Percentiles rank a stretch among this genome's conserved stretches.
Conservation (phyloP, 2,329 filamentous ascomycete genomes). For the Neoscytalidium dimidiatum region DNA sequence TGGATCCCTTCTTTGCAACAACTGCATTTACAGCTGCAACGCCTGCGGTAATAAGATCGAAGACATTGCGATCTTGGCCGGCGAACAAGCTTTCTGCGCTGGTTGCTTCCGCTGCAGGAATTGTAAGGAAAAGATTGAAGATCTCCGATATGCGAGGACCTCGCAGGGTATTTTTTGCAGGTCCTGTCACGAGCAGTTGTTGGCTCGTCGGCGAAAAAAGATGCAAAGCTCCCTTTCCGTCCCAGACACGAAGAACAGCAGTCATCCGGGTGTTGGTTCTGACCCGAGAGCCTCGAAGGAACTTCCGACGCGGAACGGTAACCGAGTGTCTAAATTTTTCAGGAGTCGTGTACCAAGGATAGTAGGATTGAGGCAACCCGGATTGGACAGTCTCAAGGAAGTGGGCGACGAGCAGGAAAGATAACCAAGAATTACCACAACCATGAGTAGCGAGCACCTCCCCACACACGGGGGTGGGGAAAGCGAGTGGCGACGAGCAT, state of each 20-base stretch:
- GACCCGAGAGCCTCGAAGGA: too few species aligned
- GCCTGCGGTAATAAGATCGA: slow-evolving; percentile 98
- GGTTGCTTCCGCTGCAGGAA: slow-evolving; percentile 97
- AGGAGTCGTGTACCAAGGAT: too few species aligned
- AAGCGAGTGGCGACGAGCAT: slow-evolving; percentile 52
- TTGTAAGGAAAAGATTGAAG: slow-evolving; percentile 98
- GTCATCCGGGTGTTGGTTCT: too few species aligned
- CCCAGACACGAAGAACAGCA: too few species aligned
- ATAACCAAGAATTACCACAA: too few species aligned
- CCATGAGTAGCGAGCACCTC: too few species aligned
- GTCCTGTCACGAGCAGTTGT: slow-evolving; percentile 95
- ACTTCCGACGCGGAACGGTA: too few species aligned
- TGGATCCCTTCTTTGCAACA: slow-evolving; percentile 97
- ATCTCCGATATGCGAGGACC: slow-evolving; percentile 93
- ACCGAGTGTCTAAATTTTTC: too few species aligned
- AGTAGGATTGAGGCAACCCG: too few species aligned
- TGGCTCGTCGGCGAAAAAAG: slow-evolving; percentile 91
- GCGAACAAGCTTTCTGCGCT: slow-evolving; percentile 96
- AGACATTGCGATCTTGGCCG: slow-evolving; percentile 93
- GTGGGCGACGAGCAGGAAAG: too few species aligned
- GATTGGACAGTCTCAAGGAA: too few species aligned
- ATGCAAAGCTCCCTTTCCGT: slow-evolving; percentile 69
- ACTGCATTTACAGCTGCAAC: slow-evolving; percentile 98
- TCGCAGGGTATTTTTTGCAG: slow-evolving; percentile 99
- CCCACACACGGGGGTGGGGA: slow-evolving; percentile 45